Conservation (phyloP, 208 protist genomes). For the Acanthamoeba castellanii region DNA sequence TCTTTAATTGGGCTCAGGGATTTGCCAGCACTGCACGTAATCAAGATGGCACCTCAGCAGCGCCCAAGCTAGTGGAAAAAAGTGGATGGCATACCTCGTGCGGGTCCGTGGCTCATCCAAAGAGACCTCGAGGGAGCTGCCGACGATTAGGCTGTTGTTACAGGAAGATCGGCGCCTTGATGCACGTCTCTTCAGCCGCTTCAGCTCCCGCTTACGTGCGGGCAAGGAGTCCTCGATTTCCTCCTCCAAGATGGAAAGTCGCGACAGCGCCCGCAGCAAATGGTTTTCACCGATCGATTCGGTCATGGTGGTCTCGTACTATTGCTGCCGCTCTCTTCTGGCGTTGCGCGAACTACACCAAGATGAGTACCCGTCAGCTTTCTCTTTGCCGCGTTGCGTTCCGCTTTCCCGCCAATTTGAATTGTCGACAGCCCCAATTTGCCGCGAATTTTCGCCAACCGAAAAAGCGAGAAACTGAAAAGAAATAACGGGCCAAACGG, state of each 20-base stretch:
- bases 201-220: background rate
- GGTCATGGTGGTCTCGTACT: background rate
- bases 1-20: background rate
- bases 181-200: background rate
- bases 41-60: background rate
- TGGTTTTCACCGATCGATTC: background rate
- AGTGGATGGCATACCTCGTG: background rate
- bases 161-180: background rate
- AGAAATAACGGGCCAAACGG: background rate
- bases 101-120: background rate
- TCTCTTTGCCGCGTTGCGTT: no score
- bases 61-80: background rate
- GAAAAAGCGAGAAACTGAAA: background rate
- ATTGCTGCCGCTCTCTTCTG: no score
- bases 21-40: background rate
- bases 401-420: no score
- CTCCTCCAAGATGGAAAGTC: conserved; percentile 56
- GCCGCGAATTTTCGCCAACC: no score
- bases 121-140: background rate
- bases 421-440: background rate
- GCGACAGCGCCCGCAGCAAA: conserved; percentile 18
- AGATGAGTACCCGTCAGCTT: no score
- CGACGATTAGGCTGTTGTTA: background rate
- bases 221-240: conserved; percentile 36
- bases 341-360: background rate